A percentile compares a stretch with the other conserved stretches of the same genome.
These are phyloP conservation scores for Fusarium sp. DNA, from an alignment of 2,329 filamentous ascomycete species.

Conservation along the genomic window DNA sequence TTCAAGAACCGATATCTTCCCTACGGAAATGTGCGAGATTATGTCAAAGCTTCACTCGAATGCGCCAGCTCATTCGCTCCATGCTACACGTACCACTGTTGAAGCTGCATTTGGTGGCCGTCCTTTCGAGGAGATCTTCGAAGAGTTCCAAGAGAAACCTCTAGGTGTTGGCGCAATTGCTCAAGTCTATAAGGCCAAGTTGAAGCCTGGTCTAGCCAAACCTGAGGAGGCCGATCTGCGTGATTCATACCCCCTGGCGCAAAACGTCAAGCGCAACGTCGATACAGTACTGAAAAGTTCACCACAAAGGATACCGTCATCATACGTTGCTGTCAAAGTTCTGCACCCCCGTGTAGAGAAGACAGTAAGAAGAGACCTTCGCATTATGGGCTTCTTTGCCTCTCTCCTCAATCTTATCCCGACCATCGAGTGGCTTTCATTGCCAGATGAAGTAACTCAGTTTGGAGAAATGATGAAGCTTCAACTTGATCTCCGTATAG, in stretches of 20 bases:
- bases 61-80: constrained; percentile 89
- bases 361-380: constrained; percentile 87
- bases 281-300: constrained; percentile 88
- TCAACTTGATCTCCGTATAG: constrained; percentile 95
- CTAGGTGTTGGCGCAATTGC: constrained; percentile 96
- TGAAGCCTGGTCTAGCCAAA: constrained; percentile 81
- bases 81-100: constrained; percentile 82
- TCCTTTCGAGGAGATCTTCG: constrained; percentile 90
- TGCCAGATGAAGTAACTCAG: constrained; percentile 92
- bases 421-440: constrained; percentile 95
- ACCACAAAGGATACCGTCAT: constrained; percentile 86
- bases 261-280: constrained; percentile 82
- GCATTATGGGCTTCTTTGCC: constrained; percentile 95
- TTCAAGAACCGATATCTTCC: constrained; percentile 95
- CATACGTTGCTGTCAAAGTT: constrained; percentile 95
- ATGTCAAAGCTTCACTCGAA: constrained; percentile 97
- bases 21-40: constrained; percentile 87
- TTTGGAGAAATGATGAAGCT: constrained; percentile 99
- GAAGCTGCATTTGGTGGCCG: constrained; percentile 83
- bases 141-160: constrained; percentile 91
- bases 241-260: constrained; percentile 63
- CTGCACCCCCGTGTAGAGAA: constrained; percentile 92
- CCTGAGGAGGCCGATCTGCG: constrained; percentile 69
- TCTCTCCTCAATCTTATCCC: constrained; percentile 85
- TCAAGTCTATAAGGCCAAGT: constrained; percentile 95